Base-by-base conservation (phyloP, 208 protist species). In the Jaenimonas drosophilae region DNA sequence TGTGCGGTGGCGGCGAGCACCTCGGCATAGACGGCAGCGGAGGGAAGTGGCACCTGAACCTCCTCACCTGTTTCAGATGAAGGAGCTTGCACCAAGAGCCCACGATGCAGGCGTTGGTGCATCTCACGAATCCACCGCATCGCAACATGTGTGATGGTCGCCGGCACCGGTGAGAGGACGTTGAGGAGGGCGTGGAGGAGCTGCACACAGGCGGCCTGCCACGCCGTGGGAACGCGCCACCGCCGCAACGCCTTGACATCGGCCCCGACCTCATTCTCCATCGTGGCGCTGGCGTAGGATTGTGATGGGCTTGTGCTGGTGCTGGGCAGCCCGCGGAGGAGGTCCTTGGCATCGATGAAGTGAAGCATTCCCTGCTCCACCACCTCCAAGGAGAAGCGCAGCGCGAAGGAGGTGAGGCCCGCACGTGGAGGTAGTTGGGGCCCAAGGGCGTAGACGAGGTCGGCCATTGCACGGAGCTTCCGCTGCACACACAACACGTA, bases 381-480 rank as follows among this genome's bases (percentile, higher is more conserved):
- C 19, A 87, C 66, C 46, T 87, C 77, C 50, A 69, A 42, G 3
- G 57, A 44, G 43, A 74, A 74, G 14, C 77, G 72, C 31, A 77
- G 49, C 21, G 60, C 59, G 5, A 58, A 31, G n/a, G 61, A 70
- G 49, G 73, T 69, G 41, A 87, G 69, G 45, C 59, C 58, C 1
- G 48, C 30, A n/a, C n/a, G n/a, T 12, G 57, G 3, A 19, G 50
- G 41, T 36, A 87, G 31, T 53, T 68, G 71, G 14, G 33, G 59
- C 2, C 73, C 77, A 16, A 56, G 25, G 2, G 73, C 64, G 40
- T 60, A 32, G 11, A 87, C 19, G 37, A 82, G 54, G 21, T 69
- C 55, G 14, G 49, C 44, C 54, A 87, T 49, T 19, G 70, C 64
- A 25, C 23, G 48, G 30, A 78, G 37, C 39, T 79, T 76, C 3